Conservation (phyloP, 176 grass and related monocot species). For the Microstegium vimineum region DNA sequence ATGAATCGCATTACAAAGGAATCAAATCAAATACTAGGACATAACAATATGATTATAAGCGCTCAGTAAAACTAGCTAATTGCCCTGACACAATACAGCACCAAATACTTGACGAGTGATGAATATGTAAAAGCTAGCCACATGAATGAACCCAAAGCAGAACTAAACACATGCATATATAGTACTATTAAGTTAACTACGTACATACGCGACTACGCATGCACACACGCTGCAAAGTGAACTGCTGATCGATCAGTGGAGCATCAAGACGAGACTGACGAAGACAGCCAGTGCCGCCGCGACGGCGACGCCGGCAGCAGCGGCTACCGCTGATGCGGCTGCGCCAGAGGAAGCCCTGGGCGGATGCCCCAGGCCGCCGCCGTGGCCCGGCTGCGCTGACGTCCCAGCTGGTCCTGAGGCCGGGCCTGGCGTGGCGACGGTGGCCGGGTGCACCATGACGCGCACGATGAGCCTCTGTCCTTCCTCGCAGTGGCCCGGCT, state of each 20-base stretch:
- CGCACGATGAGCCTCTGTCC: constrained; percentile 74
- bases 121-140: not conserved
- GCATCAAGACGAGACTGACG: not conserved
- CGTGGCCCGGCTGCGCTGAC: not conserved
- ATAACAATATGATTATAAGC: not conserved
- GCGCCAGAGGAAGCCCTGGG: not conserved
- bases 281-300: not conserved
- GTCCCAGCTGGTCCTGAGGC: not conserved
- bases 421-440: not conserved
- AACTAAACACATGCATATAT: not conserved
- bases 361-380: not conserved
- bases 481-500: constrained; percentile 54
- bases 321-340: not conserved
- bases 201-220: too few species aligned
- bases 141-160: not conserved
- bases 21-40: not conserved
- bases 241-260: not conserved
- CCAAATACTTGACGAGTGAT: not conserved
- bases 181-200: not conserved
- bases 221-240: not conserved
- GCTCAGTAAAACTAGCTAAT: not conserved
- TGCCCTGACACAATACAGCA: not conserved
- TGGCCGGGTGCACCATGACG: constrained; percentile 45
- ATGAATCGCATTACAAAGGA: not conserved
- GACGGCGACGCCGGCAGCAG: not conserved